Evolutionary conservation across 1,139 yeast genomes (phyloP).

Genomic region (Blastobotrys buckinghamii): DNA sequence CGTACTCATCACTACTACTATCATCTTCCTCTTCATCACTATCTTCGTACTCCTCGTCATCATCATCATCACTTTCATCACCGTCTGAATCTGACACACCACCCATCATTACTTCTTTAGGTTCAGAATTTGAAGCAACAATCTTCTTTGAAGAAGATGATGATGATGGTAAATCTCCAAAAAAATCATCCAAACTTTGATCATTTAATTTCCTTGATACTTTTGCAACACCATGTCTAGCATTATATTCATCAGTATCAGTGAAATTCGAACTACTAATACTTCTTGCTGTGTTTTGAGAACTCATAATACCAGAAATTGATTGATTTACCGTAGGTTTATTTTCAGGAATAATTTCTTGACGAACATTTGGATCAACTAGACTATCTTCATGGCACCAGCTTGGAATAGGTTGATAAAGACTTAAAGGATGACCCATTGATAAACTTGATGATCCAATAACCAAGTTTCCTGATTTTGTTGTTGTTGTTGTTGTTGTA

Average conservation of each 20-base stretch:
- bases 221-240: slow-evolving; percentile 18
- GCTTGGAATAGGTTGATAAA: slow-evolving; percentile 27
- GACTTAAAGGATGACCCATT: slow-evolving; percentile 31
- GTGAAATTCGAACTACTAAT: slow-evolving; percentile 8
- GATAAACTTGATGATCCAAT: slow-evolving; percentile 33
- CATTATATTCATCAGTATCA: background rate
- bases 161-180: slow-evolving; percentile 42
- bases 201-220: slow-evolving; percentile 42
- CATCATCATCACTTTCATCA: slow-evolving; percentile 22
- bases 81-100: slow-evolving; percentile 10
- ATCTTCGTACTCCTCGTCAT: slow-evolving; percentile 26
- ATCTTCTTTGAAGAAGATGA: slow-evolving; percentile 23
- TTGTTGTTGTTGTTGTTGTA: slow-evolving; percentile 10
- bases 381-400: slow-evolving; percentile 28
- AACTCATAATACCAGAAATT: background rate
- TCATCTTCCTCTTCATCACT: slow-evolving; percentile 21
- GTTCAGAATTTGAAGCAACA: no score
- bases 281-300: slow-evolving; percentile 14
- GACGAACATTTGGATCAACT: slow-evolving; percentile 28
- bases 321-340: slow-evolving; percentile 4
- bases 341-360: slow-evolving; percentile 16
- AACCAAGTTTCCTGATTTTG: slow-evolving; percentile 19
- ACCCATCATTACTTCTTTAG: slow-evolving; percentile 23
- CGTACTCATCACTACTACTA: slow-evolving; percentile 20
- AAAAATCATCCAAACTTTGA: slow-evolving; percentile 82